phyloP scores from a whole-genome alignment of 495 filamentous ascomycete genomes.

The Rhypophila decipiens region DNA sequence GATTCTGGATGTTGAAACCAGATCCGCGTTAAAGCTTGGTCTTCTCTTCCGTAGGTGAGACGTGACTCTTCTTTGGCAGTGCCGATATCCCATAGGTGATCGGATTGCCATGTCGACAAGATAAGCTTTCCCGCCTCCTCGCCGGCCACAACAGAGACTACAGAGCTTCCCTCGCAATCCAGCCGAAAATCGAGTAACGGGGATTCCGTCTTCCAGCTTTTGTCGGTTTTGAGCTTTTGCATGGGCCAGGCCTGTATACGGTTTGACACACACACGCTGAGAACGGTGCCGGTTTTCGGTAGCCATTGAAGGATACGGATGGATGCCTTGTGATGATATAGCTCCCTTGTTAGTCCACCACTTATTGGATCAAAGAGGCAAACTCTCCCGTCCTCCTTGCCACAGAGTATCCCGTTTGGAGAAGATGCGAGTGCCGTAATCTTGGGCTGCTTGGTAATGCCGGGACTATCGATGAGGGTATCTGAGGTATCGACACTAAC shows the following conservation, averaged over 20 bases:
- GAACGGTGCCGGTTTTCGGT: neutral
- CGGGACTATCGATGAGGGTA: neutral
- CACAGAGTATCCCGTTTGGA: neutral
- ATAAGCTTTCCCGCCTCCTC: constrained; percentile 15
- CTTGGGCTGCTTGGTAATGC: neutral
- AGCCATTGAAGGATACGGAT: neutral
- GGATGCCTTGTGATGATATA: neutral
- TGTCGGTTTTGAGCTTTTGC: neutral
- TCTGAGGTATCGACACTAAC: neutral
- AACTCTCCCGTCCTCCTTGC: neutral
- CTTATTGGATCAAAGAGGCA: too few relatives aligned
- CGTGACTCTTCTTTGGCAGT: neutral
- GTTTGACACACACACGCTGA: neutral
- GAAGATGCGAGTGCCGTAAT: neutral
- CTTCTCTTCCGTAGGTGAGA: neutral
- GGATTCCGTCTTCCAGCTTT: neutral
- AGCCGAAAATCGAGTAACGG: neutral
- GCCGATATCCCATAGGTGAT: constrained; percentile 19
- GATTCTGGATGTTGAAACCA: neutral
- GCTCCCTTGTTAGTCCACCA: too few relatives aligned
- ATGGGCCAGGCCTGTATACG: neutral
- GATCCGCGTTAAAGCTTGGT: too few relatives aligned
- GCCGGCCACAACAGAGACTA: constrained; percentile 13
- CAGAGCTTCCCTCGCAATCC: constrained; percentile 9
- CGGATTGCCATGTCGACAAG: constrained; percentile 16